Evolutionary conservation across 768 basidiomycete genomes (phyloP).

Genomic region (Boletus reticulatus): DNA sequence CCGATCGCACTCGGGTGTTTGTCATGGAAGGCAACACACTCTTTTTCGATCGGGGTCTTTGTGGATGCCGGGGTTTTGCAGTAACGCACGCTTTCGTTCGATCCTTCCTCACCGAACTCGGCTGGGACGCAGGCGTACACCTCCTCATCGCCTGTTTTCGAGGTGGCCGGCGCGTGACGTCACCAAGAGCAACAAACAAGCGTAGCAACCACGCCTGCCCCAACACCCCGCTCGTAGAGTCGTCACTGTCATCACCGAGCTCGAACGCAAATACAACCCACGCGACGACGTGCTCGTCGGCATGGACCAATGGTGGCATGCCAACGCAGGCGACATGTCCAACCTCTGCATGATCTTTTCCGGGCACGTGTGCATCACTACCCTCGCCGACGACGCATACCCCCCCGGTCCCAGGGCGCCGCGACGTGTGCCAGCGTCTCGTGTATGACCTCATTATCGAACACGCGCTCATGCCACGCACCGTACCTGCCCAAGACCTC

Average conservation of each 20-base stretch:
- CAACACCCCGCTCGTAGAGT: conserved; percentile 19
- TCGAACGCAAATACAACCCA: conserved; percentile 11
- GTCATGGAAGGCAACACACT: too few species aligned
- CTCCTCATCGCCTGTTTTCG: conserved; percentile 21
- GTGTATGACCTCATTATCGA: conserved; percentile 23
- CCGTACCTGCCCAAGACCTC: conserved; percentile 15
- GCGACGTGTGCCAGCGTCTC: conserved; percentile 22
- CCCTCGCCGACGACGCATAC: conserved; percentile 17
- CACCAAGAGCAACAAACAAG: conserved; percentile 19
- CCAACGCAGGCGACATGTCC: conserved; percentile 10
- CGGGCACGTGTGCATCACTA: conserved; percentile 24
- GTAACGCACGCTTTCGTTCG: too few species aligned
- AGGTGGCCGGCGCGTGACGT: conserved; percentile 19
- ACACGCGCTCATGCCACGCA: conserved; percentile 21
- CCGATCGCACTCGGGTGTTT: too few species aligned
- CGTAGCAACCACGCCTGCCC: conserved; percentile 18
- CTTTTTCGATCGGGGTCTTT: too few species aligned
- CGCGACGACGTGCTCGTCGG: conserved; percentile 3
- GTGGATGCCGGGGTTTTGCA: too few species aligned
- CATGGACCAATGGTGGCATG: conserved; percentile 25
- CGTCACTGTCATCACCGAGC: conserved; percentile 19
- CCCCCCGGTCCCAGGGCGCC: conserved; percentile 17
- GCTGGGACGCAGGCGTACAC: conserved; percentile 13
- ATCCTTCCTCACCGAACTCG: conserved; percentile 22
- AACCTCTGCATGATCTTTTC: conserved; percentile 10